phyloP scores from a whole-genome alignment of 305 asterid species.

The Striga hermonthica region DNA sequence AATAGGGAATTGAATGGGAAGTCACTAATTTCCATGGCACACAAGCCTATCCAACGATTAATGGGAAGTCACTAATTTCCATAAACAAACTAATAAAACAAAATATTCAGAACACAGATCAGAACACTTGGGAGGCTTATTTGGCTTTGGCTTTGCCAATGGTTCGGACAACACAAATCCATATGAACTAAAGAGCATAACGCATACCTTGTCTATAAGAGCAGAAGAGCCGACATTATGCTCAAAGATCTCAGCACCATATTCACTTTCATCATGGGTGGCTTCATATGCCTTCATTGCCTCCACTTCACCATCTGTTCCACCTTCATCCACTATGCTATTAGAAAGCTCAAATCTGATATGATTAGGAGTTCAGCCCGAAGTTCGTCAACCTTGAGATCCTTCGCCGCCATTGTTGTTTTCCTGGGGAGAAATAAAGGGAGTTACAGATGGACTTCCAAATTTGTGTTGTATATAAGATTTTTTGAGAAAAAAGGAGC shows the following conservation, averaged over 20 bases:
- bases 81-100: too few relatives aligned
- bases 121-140: too few relatives aligned
- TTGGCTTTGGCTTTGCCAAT: too few relatives aligned
- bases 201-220: slow-evolving; percentile 68
- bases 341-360: slow-evolving; percentile 79
- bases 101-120: too few relatives aligned
- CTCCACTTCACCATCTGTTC: slow-evolving; percentile 56
- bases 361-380: slow-evolving; percentile 38
- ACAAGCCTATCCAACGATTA: too few relatives aligned
- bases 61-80: too few relatives aligned
- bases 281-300: slow-evolving; percentile 83
- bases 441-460: slow-evolving; percentile 13
- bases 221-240: slow-evolving; percentile 65
- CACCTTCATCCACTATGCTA: slow-evolving; percentile 80
- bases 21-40: too few relatives aligned
- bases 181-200: slow-evolving; percentile 1
- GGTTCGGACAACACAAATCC: too few relatives aligned
- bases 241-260: slow-evolving; percentile 54
- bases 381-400: slow-evolving; percentile 65
- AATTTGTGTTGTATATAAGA: slow-evolving; percentile 24
- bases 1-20: too few relatives aligned
- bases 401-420: slow-evolving; percentile 43
- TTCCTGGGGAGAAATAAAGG: slow-evolving; percentile 3
- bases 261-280: slow-evolving; percentile 59
- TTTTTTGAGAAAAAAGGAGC: slow-evolving; percentile 27